A percentile compares a stretch with the other conserved stretches of the same genome.
phyloP scores from a whole-genome alignment of 495 filamentous ascomycete genomes.

The Daldinia childiae region DNA sequence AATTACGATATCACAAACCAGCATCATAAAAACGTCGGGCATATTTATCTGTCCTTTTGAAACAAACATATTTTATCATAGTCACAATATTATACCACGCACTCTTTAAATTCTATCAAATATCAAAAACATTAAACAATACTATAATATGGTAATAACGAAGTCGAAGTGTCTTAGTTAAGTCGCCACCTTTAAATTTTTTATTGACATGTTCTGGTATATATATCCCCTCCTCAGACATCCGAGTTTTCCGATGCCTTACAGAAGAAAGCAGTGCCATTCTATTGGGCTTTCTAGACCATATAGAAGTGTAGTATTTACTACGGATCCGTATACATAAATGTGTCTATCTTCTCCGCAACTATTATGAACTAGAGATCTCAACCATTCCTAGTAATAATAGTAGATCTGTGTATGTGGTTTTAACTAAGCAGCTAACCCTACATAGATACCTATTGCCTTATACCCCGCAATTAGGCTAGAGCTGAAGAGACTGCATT shows the following conservation, averaged over 20 bases:
- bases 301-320: too few species aligned
- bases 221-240: background rate
- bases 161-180: background rate
- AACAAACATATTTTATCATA: background rate
- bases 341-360: background rate
- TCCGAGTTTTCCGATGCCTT: background rate
- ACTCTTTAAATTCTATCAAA: background rate
- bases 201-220: background rate
- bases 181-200: background rate
- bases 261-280: background rate
- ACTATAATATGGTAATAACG: background rate
- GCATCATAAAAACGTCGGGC: too few species aligned
- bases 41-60: background rate
- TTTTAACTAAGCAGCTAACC: background rate
- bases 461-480: conserved; percentile 4
- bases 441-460: background rate
- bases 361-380: background rate
- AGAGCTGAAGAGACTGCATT: background rate
- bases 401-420: background rate
- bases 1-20: background rate
- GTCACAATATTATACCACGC: background rate
- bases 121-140: background rate
- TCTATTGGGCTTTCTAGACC: too few species aligned
- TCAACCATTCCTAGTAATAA: background rate
- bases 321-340: too few species aligned